Evolutionary conservation across 2,329 filamentous ascomycete species (phyloP).

Genomic region (Hypoxylon sp.): DNA sequence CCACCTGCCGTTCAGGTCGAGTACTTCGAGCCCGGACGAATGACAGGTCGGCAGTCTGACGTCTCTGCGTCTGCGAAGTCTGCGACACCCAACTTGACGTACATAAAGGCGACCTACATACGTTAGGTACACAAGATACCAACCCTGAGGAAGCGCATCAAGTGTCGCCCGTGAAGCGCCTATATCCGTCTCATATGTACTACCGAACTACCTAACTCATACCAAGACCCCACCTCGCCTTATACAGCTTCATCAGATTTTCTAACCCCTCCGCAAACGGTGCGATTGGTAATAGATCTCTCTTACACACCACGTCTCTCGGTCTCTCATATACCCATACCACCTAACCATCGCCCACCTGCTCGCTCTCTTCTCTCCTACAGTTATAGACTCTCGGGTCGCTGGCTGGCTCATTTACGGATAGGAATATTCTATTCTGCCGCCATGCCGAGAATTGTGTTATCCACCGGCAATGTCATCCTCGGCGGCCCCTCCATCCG

Average conservation of each 20-base stretch:
- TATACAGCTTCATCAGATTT: conserved; percentile 33
- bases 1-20: not conserved
- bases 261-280: conserved; percentile 12
- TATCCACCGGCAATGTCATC: conserved; percentile 73
- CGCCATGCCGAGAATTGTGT: conserved; percentile 42
- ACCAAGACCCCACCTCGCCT: conserved; percentile 25
- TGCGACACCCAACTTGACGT: too few species aligned
- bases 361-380: not conserved
- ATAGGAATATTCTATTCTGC: conserved; percentile 1
- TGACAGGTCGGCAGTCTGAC: too few species aligned
- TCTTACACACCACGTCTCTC: conserved; percentile 10
- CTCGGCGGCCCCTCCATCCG: conserved; percentile 82
- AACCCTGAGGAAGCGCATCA: not conserved
- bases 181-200: conserved; percentile 10
- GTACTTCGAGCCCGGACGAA: too few species aligned
- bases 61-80: too few species aligned
- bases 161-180: not conserved
- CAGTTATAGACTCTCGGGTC: conserved; percentile 7
- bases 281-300: conserved; percentile 29
- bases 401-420: conserved; percentile 3
- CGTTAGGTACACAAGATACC: too few species aligned
- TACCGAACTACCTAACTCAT: not conserved
- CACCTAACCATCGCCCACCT: conserved; percentile 2
- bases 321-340: conserved; percentile 4
- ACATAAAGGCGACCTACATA: too few species aligned